Evolutionary conservation across 2,329 filamentous ascomycete genomes (phyloP).

Genomic region (Colletotrichum truncatum): DNA sequence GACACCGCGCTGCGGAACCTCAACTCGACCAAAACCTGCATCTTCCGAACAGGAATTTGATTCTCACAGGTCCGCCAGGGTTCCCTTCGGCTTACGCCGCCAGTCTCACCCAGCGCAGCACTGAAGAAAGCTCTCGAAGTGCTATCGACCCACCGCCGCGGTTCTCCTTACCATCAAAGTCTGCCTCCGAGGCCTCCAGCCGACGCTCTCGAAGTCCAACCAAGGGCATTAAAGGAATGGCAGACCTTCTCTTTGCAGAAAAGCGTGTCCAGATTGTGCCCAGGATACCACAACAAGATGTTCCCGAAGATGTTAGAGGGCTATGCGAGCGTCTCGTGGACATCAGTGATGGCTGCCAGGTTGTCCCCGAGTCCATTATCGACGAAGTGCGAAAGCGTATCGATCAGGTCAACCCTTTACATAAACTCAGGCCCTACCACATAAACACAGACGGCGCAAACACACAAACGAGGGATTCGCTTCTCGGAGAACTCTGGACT

Average conservation of each 20-base stretch:
- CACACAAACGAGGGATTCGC: background rate
- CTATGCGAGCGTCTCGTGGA: background rate
- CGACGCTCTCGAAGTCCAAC: background rate
- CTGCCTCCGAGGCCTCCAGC: background rate
- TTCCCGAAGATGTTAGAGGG: background rate
- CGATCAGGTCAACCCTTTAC: background rate
- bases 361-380: background rate
- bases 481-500: background rate
- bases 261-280: background rate
- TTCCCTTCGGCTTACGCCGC: too few relatives aligned
- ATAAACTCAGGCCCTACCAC: background rate
- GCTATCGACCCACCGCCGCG: background rate
- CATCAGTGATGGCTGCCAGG: background rate
- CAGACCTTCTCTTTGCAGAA: background rate
- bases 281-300: background rate
- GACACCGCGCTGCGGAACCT: background rate
- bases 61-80: background rate
- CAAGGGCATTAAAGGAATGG: background rate
- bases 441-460: background rate
- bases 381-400: background rate
- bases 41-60: background rate
- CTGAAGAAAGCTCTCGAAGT: background rate
- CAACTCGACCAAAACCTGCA: background rate
- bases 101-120: background rate
- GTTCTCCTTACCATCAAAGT: background rate